Evolutionary conservation across 768 basidiomycete species (phyloP).

Genomic region (Piloderma croceum): DNA sequence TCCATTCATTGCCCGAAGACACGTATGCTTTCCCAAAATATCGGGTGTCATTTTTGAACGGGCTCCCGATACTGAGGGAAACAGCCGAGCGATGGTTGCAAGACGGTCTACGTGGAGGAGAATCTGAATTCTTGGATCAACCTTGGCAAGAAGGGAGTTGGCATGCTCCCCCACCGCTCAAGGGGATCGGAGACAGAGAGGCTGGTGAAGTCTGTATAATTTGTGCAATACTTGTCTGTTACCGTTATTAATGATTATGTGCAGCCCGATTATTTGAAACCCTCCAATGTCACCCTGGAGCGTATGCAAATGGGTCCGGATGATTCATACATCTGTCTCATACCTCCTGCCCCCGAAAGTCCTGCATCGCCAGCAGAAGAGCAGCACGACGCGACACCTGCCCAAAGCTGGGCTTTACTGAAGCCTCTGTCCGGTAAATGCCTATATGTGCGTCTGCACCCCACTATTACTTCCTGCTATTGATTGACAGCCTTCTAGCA

Average conservation of each 20-base stretch:
- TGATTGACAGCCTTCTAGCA: constrained; percentile 44
- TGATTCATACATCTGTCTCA: constrained; percentile 71
- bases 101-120: constrained; percentile 68
- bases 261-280: constrained; percentile 13
- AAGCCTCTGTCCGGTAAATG: constrained; percentile 75
- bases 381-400: constrained; percentile 57
- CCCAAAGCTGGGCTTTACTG: constrained; percentile 77
- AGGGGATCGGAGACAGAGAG: constrained; percentile 57
- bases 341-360: constrained; percentile 55
- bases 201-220: constrained; percentile 22
- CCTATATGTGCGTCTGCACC: constrained; percentile 65
- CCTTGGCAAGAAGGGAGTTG: constrained; percentile 43
- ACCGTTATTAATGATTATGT: constrained; percentile 13
- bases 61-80: constrained; percentile 64
- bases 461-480: constrained; percentile 21
- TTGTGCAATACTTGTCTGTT: constrained; percentile 16
- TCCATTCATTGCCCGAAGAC: constrained; percentile 76
- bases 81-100: constrained; percentile 73
- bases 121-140: constrained; percentile 71
- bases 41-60: constrained; percentile 72
- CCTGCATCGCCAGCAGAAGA: constrained; percentile 45
- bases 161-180: constrained; percentile 36
- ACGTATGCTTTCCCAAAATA: constrained; percentile 79
- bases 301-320: constrained; percentile 68
- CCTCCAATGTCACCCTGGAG: constrained; percentile 52